These are phyloP conservation scores for Oehlia diaphana DNA, from an alignment of 192 early-diverging fungal genomes.

Conservation along the genomic window DNA sequence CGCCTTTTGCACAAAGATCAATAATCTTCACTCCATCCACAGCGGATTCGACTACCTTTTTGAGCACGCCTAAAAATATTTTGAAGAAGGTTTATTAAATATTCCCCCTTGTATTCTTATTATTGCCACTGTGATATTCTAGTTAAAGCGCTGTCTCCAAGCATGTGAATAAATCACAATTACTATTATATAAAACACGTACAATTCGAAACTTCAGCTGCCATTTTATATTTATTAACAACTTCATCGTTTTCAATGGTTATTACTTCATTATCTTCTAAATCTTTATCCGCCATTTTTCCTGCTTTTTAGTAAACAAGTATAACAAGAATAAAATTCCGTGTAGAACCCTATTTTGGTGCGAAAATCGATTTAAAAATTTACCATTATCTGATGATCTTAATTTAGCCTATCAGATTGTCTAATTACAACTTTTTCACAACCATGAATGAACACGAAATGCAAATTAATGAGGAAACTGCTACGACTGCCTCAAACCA, in stretches of 20 bases:
- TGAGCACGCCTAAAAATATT: slow-evolving; percentile 60
- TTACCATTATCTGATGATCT: too few relatives aligned
- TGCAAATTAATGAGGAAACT: too few relatives aligned
- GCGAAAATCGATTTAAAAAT: too few relatives aligned
- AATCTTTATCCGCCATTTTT: too few relatives aligned
- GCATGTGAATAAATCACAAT: neutral
- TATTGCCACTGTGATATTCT: neutral
- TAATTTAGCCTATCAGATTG: too few relatives aligned
- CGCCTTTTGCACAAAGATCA: slow-evolving; percentile 88
- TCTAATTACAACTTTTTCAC: too few relatives aligned
- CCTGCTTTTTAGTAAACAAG: too few relatives aligned
- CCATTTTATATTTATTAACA: slow-evolving; percentile 90
- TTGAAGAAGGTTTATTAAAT: neutral
- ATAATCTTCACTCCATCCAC: slow-evolving; percentile 81
- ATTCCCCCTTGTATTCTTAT: neutral
- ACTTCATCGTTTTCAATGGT: slow-evolving; percentile 73
- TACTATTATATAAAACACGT: slow-evolving; percentile 28
- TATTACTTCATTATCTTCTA: neutral
- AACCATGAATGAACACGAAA: too few relatives aligned
- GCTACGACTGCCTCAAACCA: too few relatives aligned
- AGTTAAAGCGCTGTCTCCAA: neutral
- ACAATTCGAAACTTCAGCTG: slow-evolving; percentile 88
- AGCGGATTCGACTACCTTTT: slow-evolving; percentile 63
- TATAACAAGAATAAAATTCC: too few relatives aligned
- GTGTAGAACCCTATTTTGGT: too few relatives aligned